Conservation (phyloP, 805 yeast species). For the Candida takata region DNA sequence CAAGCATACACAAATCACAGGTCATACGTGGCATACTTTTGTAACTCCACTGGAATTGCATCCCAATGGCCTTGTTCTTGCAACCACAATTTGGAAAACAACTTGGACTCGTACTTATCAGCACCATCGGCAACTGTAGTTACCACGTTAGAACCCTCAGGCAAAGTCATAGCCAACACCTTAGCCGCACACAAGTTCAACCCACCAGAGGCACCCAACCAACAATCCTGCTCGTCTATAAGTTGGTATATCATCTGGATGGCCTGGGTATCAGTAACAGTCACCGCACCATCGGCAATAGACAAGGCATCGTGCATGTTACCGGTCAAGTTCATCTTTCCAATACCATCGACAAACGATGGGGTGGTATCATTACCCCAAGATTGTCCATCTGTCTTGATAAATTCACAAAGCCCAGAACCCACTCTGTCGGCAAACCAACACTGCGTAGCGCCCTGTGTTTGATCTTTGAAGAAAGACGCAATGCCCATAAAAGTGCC, state of each 20-base stretch:
- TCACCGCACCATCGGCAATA: slow-evolving; percentile 17
- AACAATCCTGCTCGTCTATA: slow-evolving; percentile 16
- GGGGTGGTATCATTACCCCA: slow-evolving; percentile 17
- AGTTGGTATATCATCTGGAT: slow-evolving; percentile 12
- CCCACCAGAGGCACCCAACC: slow-evolving; percentile 22
- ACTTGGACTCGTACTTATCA: slow-evolving; percentile 19
- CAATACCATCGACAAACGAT: slow-evolving; percentile 23
- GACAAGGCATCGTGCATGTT: slow-evolving; percentile 17
- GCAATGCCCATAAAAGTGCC: slow-evolving; percentile 80
- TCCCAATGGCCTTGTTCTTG: slow-evolving; percentile 20
- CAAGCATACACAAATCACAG: background rate
- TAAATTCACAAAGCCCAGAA: slow-evolving; percentile 45
- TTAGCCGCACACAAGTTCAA: slow-evolving; percentile 20
- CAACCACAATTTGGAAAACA: slow-evolving; percentile 17
- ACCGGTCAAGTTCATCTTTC: slow-evolving; percentile 19
- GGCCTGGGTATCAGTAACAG: slow-evolving; percentile 16
- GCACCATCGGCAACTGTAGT: slow-evolving; percentile 21
- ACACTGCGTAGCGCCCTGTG: slow-evolving; percentile 33
- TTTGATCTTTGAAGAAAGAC: slow-evolving; percentile 45
- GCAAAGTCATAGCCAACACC: slow-evolving; percentile 16
- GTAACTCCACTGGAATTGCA: slow-evolving; percentile 13
- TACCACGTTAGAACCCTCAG: slow-evolving; percentile 21
- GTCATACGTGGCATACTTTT: slow-evolving; percentile 14
- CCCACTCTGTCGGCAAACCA: slow-evolving; percentile 81
- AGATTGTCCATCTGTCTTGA: slow-evolving; percentile 14